Base-by-base conservation (phyloP, 768 basidiomycete species). In the Rubroboletus pulcherrimus region DNA sequence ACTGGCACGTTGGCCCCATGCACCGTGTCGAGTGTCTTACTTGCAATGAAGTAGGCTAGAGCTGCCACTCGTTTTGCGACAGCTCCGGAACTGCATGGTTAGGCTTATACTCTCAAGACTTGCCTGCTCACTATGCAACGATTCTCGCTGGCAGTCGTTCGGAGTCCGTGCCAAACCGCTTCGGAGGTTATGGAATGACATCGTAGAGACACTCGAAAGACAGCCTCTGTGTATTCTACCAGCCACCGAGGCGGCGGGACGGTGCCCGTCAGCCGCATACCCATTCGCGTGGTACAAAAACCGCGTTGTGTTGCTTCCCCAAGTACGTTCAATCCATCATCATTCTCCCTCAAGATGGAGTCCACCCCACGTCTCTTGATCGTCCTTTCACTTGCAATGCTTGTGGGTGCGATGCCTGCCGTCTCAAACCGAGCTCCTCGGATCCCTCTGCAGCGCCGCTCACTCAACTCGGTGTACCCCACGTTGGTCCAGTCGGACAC, bases 251-350 rank as follows among this genome's bases (percentile, higher is more conserved):
- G 33, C 7, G 35, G 41, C 15, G 10, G 33, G 50, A 38, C 7
- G 14, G 30, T 26, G 38, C 35, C 52, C 43, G 59, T 65, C 56
- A 65, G 63, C 63, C 63, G 35, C 62, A 42, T 41, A 24, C 40
- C 15, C 39, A 14, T 24, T 29, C 24, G 7, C 26, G 38, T 35
- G 30, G 29, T 40, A 65, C 54, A 60, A 63, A 55, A 53, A 39
- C 41, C 37, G 19, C 15, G 7, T 26, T 19, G n/a, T 38, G 12
- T 29, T 21, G 34, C 31, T 17, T 11, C 15, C 14, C 17, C 30
- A 19, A 34, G 39, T 31, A 21, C 26, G 11, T 34, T 33, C 44
- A 44, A 2, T 14, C 37, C 29, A 39, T 31, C 52, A 14, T 19
- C n/a, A 17, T 46, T 50, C 12, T 15, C 26, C 30, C 17, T n/a